Evolutionary conservation across 1,139 yeast species (phyloP).

Genomic region (Taphrina flavorubra): DNA sequence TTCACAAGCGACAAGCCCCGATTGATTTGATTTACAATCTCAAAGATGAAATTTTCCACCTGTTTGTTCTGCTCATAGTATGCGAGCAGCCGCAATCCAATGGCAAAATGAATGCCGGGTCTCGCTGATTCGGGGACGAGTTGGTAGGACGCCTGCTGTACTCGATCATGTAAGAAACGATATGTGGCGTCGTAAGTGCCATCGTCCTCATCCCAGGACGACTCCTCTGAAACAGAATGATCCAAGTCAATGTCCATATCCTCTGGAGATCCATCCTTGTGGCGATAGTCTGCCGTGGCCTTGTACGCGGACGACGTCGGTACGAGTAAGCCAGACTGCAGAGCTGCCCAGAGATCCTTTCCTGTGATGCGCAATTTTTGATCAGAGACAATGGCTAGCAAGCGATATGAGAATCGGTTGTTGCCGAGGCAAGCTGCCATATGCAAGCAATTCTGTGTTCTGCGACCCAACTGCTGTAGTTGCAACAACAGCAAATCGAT

Average conservation of each 20-base stretch:
- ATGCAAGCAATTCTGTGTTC: slow-evolving; percentile 23
- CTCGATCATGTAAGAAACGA: slow-evolving; percentile 39
- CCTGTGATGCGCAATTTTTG: slow-evolving; percentile 11
- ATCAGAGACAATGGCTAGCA: slow-evolving; percentile 20
- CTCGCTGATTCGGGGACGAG: slow-evolving; percentile 21
- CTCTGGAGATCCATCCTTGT: not conserved
- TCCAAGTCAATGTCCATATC: slow-evolving; percentile 18
- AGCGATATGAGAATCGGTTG: slow-evolving; percentile 28
- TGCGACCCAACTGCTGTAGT: slow-evolving; percentile 8
- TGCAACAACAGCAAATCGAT: slow-evolving; percentile 29
- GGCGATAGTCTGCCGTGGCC: slow-evolving; percentile 9
- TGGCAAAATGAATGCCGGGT: slow-evolving; percentile 30
- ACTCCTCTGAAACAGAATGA: not conserved
- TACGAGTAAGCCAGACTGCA: slow-evolving; percentile 31
- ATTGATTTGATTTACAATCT: slow-evolving; percentile 37
- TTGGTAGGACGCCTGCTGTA: slow-evolving; percentile 38
- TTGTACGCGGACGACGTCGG: slow-evolving; percentile 34
- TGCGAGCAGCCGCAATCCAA: slow-evolving; percentile 26
- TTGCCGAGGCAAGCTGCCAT: slow-evolving; percentile 38
- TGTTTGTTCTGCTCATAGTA: not conserved
- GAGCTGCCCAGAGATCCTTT: slow-evolving; percentile 31
- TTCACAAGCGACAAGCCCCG: slow-evolving; percentile 20
- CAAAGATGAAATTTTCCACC: slow-evolving; percentile 23
- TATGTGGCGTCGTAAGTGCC: slow-evolving; percentile 20
- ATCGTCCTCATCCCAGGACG: slow-evolving; percentile 12